Evolutionary conservation across 1,284 basidiomycete species (phyloP).

Genomic region (Papiliotrema fonsecae): DNA sequence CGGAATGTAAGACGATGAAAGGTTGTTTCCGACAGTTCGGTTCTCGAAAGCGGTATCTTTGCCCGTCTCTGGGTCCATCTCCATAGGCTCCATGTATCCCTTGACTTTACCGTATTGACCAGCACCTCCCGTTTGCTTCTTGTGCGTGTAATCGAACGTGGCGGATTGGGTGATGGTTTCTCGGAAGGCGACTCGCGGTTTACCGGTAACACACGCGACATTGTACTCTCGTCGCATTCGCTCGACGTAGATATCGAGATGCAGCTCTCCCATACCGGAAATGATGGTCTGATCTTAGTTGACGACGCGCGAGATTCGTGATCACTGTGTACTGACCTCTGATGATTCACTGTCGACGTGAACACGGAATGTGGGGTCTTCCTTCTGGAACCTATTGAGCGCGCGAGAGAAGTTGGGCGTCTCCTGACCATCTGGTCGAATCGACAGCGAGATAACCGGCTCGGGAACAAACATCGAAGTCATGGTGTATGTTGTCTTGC

Average conservation of each 20-base stretch:
- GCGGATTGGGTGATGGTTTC: constrained; percentile 83
- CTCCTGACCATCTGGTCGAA: constrained; percentile 88
- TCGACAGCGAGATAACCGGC: constrained; percentile 92
- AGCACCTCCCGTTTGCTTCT: constrained; percentile 97
- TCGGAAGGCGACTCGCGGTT: constrained; percentile 94
- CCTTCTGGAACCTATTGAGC: constrained; percentile 96
- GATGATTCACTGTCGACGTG: constrained; percentile 91
- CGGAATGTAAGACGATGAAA: constrained; percentile 88
- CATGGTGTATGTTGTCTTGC: constrained; percentile 81
- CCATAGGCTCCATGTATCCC: constrained; percentile 90
- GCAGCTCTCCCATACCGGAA: constrained; percentile 98
- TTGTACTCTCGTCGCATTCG: constrained; percentile 98
- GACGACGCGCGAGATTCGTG: constrained; percentile 4
- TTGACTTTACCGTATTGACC: constrained; percentile 94
- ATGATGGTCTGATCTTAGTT: constrained; percentile 79
- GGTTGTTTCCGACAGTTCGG: constrained; percentile 84
- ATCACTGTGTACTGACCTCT: constrained; percentile 58
- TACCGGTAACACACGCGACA: constrained; percentile 88
- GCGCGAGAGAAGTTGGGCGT: constrained; percentile 95
- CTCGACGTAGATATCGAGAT: constrained; percentile 98
- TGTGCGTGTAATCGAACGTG: constrained; percentile 89
- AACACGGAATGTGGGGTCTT: constrained; percentile 98
- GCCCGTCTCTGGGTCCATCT: constrained; percentile 68
- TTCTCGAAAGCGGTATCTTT: constrained; percentile 87
- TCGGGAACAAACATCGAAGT: constrained; percentile 99